phyloP scores from a whole-genome alignment of 2,329 filamentous ascomycete genomes.

The Graphiopsis chlorocephala region DNA sequence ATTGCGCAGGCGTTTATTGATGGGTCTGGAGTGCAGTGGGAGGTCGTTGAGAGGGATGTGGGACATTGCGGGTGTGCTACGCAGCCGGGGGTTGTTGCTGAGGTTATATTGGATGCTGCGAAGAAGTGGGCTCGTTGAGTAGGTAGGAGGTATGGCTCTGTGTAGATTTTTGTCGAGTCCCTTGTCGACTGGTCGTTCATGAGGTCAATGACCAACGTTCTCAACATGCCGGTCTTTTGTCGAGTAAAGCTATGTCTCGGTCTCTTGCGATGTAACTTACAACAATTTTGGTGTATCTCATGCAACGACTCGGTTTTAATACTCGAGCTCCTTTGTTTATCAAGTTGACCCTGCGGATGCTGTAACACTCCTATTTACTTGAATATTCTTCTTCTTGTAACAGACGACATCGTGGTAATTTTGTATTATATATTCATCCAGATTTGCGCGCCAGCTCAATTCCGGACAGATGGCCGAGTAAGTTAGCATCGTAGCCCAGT shows the following conservation, averaged over 20 bases:
- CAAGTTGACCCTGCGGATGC: too few relatives aligned
- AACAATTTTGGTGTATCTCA: background rate
- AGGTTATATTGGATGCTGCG: slow-evolving; percentile 10
- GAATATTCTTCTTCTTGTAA: too few relatives aligned
- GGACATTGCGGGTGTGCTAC: slow-evolving; percentile 20
- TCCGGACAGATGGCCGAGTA: background rate
- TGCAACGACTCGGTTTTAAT: background rate
- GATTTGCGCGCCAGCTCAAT: too few relatives aligned
- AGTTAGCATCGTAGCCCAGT: too few relatives aligned
- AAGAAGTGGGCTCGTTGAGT: slow-evolving; percentile 7
- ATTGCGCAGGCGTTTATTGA: slow-evolving; percentile 16
- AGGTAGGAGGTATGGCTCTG: background rate
- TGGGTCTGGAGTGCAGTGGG: slow-evolving; percentile 18
- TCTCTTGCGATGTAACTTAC: background rate
- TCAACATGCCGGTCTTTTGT: background rate
- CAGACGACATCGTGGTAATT: too few relatives aligned
- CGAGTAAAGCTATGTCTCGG: background rate
- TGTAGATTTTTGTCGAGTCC: background rate
- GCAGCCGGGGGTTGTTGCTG: slow-evolving; percentile 16
- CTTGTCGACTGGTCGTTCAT: background rate
- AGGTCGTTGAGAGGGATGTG: slow-evolving; percentile 17
- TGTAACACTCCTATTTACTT: too few relatives aligned
- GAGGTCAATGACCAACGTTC: background rate
- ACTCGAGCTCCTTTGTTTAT: too few relatives aligned
- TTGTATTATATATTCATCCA: too few relatives aligned